Conservation (phyloP, 2,329 filamentous ascomycete genomes). For the Penicillium sp. region DNA sequence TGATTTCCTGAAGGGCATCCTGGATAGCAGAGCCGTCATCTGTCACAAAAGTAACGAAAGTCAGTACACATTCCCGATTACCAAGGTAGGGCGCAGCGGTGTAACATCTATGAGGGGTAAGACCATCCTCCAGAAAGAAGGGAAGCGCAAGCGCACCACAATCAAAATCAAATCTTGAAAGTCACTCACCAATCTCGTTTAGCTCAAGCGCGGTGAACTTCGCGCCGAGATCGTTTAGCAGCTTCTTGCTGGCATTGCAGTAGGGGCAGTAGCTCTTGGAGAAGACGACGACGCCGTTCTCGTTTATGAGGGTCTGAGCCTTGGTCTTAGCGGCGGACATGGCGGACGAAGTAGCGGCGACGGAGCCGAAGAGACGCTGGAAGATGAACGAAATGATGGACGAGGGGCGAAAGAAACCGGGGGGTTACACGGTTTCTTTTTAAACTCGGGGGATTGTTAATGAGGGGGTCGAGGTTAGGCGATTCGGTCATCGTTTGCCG, state of each 20-base stretch:
- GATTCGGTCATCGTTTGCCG: conserved; percentile 11
- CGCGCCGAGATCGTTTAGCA: conserved; percentile 65
- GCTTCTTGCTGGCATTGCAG: conserved; percentile 73
- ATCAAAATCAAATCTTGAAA: neutral
- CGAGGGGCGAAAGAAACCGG: conserved; percentile 30
- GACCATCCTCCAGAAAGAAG: neutral
- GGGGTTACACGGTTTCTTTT: conserved; percentile 12
- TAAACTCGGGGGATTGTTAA: conserved; percentile 1
- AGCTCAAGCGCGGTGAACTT: conserved; percentile 76
- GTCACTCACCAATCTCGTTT: conserved; percentile 71
- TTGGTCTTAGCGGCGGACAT: conserved; percentile 83
- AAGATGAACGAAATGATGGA: conserved; percentile 64
- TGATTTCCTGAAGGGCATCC: conserved; percentile 73
- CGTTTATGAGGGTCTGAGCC: conserved; percentile 79
- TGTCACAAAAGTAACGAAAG: conserved; percentile 33
- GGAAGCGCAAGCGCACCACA: neutral
- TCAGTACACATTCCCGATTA: neutral
- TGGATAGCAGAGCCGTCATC: conserved; percentile 81
- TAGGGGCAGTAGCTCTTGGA: conserved; percentile 96
- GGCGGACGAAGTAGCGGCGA: conserved; percentile 55
- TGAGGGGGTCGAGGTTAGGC: neutral
- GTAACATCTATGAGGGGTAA: neutral
- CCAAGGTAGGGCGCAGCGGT: neutral
- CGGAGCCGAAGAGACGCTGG: conserved; percentile 64
- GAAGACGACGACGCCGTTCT: conserved; percentile 90